These are phyloP conservation scores for Fusarium avenaceum DNA, from an alignment of 2,329 filamentous ascomycete species.

Conservation along the genomic window DNA sequence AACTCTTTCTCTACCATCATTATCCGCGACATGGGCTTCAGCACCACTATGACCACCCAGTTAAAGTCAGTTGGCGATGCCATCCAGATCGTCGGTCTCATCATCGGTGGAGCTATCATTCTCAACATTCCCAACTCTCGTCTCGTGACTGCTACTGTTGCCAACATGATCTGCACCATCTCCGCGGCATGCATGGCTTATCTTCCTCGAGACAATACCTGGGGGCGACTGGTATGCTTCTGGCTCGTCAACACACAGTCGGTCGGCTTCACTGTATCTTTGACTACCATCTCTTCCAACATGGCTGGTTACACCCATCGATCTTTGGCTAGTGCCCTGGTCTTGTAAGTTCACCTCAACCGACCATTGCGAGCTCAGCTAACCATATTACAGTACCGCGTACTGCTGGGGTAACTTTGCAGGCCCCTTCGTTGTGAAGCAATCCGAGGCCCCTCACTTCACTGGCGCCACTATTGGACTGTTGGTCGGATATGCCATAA, in stretches of 20 bases:
- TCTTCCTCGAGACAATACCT: slow-evolving; percentile 11
- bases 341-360: neutral
- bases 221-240: slow-evolving; percentile 13
- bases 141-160: slow-evolving; percentile 7
- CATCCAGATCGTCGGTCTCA: slow-evolving; percentile 9
- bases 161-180: slow-evolving; percentile 14
- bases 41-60: slow-evolving; percentile 9
- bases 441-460: slow-evolving; percentile 11
- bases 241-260: slow-evolving; percentile 18
- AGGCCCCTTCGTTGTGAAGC: slow-evolving; percentile 10
- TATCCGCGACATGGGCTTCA: slow-evolving; percentile 21
- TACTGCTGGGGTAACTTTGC: slow-evolving; percentile 22
- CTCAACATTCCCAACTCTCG: slow-evolving; percentile 13
- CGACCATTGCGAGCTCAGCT: neutral
- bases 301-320: slow-evolving; percentile 20
- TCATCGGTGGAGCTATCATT: slow-evolving; percentile 12
- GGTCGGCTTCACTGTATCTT: slow-evolving; percentile 10
- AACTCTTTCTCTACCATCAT: slow-evolving; percentile 18
- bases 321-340: slow-evolving; percentile 7
- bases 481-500: slow-evolving; percentile 2
- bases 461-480: slow-evolving; percentile 7
- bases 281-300: slow-evolving; percentile 18
- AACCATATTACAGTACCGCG: neutral
- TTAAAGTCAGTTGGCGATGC: slow-evolving; percentile 15
- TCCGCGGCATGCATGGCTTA: slow-evolving; percentile 17